phyloP scores from a whole-genome alignment of 179 eudicot species.

The Sideroxylon spinosum region DNA sequence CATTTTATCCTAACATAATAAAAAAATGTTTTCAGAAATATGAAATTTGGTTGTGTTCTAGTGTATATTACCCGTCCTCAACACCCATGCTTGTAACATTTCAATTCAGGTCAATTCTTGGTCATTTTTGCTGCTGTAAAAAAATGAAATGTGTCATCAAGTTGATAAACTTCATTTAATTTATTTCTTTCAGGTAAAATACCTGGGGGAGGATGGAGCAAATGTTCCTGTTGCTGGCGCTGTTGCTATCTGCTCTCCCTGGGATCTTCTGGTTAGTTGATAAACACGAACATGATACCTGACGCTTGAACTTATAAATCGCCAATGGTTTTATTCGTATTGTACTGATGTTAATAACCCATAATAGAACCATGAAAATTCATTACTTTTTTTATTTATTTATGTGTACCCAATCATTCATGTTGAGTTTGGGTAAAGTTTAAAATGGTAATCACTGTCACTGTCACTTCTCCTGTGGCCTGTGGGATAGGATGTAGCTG shows the following conservation, averaged over 20 bases:
- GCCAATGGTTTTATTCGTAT: not conserved
- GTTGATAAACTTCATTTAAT: not conserved
- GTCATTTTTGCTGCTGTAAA: not conserved
- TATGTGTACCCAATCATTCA: not conserved
- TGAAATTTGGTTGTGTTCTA: too few relatives aligned
- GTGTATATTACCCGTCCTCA: too few relatives aligned
- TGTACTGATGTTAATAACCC: not conserved
- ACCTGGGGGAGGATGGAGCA: constrained; percentile 92
- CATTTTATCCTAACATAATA: too few relatives aligned
- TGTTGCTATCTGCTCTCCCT: constrained; percentile 85
- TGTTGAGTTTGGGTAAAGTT: not conserved
- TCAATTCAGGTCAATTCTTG: not conserved
- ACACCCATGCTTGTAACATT: too few relatives aligned
- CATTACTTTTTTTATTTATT: not conserved
- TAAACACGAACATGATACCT: not conserved
- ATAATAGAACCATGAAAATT: not conserved
- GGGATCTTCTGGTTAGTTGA: constrained; percentile 89
- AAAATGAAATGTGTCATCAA: not conserved
- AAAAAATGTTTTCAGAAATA: too few relatives aligned
- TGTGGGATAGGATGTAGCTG: not conserved
- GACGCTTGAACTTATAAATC: not conserved
- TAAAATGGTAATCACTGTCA: not conserved
- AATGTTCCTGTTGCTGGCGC: constrained; percentile 83
- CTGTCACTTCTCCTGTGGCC: not conserved
- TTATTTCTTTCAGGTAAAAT: constrained; percentile 55